phyloP scores from a whole-genome alignment of 1,284 basidiomycete species.

The Clitocybe nebularis region DNA sequence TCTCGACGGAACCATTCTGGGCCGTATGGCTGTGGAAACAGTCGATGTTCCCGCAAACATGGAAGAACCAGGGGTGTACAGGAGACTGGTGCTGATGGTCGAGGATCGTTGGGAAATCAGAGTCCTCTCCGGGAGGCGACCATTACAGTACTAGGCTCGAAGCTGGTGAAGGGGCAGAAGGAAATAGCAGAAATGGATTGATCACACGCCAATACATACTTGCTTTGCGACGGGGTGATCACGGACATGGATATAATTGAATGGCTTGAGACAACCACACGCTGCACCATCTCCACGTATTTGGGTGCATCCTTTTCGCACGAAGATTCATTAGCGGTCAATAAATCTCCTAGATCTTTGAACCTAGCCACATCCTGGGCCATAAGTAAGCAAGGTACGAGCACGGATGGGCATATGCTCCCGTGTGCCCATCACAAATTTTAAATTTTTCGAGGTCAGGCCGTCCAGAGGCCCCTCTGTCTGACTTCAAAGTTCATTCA shows the following conservation, averaged over 20 bases:
- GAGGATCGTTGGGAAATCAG: constrained; percentile 14
- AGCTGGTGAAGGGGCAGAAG: constrained; percentile 5
- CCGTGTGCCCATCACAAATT: constrained; percentile 1
- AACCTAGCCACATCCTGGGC: no score
- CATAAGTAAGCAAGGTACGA: neutral
- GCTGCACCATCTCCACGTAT: neutral
- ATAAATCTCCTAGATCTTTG: no score
- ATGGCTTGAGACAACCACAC: constrained; percentile 2
- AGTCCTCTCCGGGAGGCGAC: constrained; percentile 27
- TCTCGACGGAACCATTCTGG: constrained; percentile 11
- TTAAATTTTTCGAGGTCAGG: constrained; percentile 1
- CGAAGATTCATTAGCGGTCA: neutral
- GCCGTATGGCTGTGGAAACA: constrained; percentile 17
- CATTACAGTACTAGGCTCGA: constrained; percentile 18
- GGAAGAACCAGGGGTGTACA: constrained; percentile 1
- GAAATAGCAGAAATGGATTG: constrained; percentile 10
- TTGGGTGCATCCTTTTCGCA: neutral
- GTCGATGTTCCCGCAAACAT: constrained; percentile 19
- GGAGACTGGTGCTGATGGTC: constrained; percentile 4
- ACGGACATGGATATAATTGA: constrained; percentile 11
- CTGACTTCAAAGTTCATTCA: constrained; percentile 1
- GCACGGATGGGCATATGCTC: neutral
- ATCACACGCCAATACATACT: constrained; percentile 16
- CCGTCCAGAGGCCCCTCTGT: neutral
- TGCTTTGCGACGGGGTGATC: constrained; percentile 13